Percentiles rank a stretch among this genome's conserved stretches.
These are phyloP conservation scores for Chenopodium suecicum DNA, from an alignment of 148 eudicot genomes.

Conservation along the genomic window DNA sequence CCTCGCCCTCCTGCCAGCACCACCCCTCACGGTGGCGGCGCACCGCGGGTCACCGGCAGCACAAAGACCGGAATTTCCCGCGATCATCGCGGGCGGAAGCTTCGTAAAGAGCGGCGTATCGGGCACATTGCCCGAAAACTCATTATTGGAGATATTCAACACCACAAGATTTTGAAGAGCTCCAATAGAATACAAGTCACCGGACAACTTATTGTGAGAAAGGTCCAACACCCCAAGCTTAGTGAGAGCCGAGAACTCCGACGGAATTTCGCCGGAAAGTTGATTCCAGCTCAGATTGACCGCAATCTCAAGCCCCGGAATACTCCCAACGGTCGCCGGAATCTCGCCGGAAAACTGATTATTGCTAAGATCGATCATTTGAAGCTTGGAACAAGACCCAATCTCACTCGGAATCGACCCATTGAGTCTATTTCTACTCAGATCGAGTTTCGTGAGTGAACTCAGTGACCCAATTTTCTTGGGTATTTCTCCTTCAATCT, in stretches of 20 bases:
- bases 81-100: slow-evolving; percentile 58
- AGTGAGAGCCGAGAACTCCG: slow-evolving; percentile 53
- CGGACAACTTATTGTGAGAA: slow-evolving; percentile 69
- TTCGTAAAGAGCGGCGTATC: slow-evolving; percentile 63
- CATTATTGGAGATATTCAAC: slow-evolving; percentile 67
- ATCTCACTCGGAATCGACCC: slow-evolving; percentile 68
- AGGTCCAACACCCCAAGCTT: slow-evolving; percentile 82
- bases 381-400: slow-evolving; percentile 78
- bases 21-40: slow-evolving; percentile 16
- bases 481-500: slow-evolving; percentile 52
- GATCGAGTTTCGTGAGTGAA: slow-evolving; percentile 75
- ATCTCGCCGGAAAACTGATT: slow-evolving; percentile 65
- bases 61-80: slow-evolving; percentile 59
- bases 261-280: slow-evolving; percentile 72
- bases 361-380: slow-evolving; percentile 69
- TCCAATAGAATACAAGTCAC: slow-evolving; percentile 50
- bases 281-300: slow-evolving; percentile 78
- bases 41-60: slow-evolving; percentile 39
- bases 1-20: slow-evolving; percentile 39
- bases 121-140: slow-evolving; percentile 70
- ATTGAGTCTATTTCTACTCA: slow-evolving; percentile 49
- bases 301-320: slow-evolving; percentile 81
- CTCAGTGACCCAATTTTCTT: slow-evolving; percentile 55
- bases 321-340: slow-evolving; percentile 64
- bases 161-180: slow-evolving; percentile 71